Base-by-base conservation (phyloP, 2,329 filamentous ascomycete species). In the Bipolaris gigantea region DNA sequence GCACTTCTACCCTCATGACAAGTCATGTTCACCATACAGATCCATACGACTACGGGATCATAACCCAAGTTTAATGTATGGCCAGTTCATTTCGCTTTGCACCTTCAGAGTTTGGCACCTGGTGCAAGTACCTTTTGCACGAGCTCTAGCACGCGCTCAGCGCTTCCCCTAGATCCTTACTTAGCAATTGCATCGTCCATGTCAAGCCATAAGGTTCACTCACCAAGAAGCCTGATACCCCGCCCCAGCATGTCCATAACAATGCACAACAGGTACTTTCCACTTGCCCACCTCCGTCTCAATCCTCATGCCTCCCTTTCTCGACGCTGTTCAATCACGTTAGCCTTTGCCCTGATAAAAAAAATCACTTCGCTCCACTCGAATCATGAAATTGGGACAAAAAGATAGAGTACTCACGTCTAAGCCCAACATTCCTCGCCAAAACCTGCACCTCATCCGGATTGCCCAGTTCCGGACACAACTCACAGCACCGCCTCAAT, bases 181-280 rank as follows among this genome's bases (percentile, higher is more conserved):
- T 33, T 40, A 40, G 38, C 9, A 23, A 27, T 33, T 33, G 19
- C 9, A 18, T 3, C 35, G 4, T 11, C 13, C 33, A 42, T 10
- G 3, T 30, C 27, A 18, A 25, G n/a, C 5, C 16, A 18, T 23
- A 35, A 15, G 10, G 9, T 1, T 8, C 6, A 48, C 67, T 56
- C 50, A 71, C 67, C 71, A 81, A 32, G 73, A 76, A 5, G 75
- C 74, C 69, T 81, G 79, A 71, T 81, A 96, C 13, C 92, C 92
- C 79, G 88, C 90, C 1, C 89, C 89, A 1, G 85, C 84, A 72
- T 92, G 89, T 0, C 89, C 89, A 65, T 92, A 92, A 65, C 91
- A 89, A 74, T 94, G 90, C 49, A 94, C 19, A 83, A 83, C 32
- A 81, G 86, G 46, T 1, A 71, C 58, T 4, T 58, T 63, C 59